Conservation (phyloP, 2,329 filamentous ascomycete genomes). For the Calcarisporium arbuscula region DNA sequence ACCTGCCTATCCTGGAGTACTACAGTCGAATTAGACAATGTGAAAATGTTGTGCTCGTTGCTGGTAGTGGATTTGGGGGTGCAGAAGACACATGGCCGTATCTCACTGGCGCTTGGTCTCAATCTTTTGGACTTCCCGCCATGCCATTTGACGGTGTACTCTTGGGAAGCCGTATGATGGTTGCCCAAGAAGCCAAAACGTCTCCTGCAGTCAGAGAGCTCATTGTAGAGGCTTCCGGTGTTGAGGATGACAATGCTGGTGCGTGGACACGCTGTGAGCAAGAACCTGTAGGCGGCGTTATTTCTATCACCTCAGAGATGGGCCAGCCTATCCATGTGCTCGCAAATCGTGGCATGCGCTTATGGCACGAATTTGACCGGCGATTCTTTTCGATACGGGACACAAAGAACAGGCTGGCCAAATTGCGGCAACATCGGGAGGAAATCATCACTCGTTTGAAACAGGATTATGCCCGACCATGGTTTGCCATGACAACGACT, state of each 20-base stretch:
- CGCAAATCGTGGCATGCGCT: constrained; percentile 87
- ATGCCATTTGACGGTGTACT: constrained; percentile 94
- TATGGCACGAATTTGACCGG: constrained; percentile 99
- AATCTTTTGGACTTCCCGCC: constrained; percentile 75
- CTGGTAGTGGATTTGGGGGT: constrained; percentile 86
- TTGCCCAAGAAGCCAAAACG: constrained; percentile 85
- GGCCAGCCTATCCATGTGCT: constrained; percentile 99
- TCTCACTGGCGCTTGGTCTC: constrained; percentile 83
- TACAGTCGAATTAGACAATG: constrained; percentile 81
- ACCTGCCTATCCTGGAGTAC: constrained; percentile 85
- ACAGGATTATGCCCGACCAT: constrained; percentile 93
- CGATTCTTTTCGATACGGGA: constrained; percentile 97
- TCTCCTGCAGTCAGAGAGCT: constrained; percentile 83
- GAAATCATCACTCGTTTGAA: constrained; percentile 96
- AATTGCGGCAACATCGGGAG: constrained; percentile 80
- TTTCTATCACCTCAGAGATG: constrained; percentile 98
- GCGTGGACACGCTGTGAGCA: constrained; percentile 96
- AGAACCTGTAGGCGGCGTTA: constrained; percentile 82
- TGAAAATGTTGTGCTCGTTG: constrained; percentile 81
- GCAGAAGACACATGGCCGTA: constrained; percentile 90
- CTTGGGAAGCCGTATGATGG: constrained; percentile 92
- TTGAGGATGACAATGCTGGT: constrained; percentile 75
- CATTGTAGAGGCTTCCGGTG: constrained; percentile 77
- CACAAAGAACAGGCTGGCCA: constrained; percentile 85
- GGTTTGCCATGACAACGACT: constrained; percentile 81